Evolutionary conservation across 495 filamentous ascomycete species (phyloP).

Genomic region (Penicillium parvum): DNA sequence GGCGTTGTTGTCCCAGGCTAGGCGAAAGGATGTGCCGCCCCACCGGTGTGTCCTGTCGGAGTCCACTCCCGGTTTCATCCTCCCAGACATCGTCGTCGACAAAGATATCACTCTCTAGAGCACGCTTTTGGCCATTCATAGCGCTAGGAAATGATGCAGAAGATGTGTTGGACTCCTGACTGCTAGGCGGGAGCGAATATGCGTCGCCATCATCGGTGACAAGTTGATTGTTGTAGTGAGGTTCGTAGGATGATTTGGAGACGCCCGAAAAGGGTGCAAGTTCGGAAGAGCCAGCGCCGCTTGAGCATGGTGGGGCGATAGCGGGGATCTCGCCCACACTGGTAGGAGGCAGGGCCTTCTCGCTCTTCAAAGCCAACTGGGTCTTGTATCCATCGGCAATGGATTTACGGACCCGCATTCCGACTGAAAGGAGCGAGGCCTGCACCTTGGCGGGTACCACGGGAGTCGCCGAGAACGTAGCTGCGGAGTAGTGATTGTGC

Average conservation of each 20-base stretch:
- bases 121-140: constrained; percentile 20
- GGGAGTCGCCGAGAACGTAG: constrained; percentile 41
- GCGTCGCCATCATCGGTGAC: constrained; percentile 38
- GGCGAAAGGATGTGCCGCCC: constrained; percentile 35
- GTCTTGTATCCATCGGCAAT: constrained; percentile 92
- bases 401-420: constrained; percentile 88
- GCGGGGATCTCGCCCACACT: constrained; percentile 16
- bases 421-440: constrained; percentile 75
- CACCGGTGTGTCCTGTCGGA: not conserved
- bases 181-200: constrained; percentile 41
- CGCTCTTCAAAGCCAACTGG: constrained; percentile 24
- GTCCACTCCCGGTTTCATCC: not conserved
- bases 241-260: constrained; percentile 44
- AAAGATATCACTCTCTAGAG: constrained; percentile 52
- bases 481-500: constrained; percentile 39
- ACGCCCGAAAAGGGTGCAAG: constrained; percentile 75
- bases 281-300: constrained; percentile 40
- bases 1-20: constrained; percentile 27
- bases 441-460: constrained; percentile 61
- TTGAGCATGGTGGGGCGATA: constrained; percentile 8
- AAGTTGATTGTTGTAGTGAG: constrained; percentile 10
- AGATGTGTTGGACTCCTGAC: constrained; percentile 39
- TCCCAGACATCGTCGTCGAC: constrained; percentile 22
- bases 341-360: constrained; percentile 23
- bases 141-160: constrained; percentile 4